Conservation (phyloP, 2,329 filamentous ascomycete species). For the Sordariomycetes sp. region DNA sequence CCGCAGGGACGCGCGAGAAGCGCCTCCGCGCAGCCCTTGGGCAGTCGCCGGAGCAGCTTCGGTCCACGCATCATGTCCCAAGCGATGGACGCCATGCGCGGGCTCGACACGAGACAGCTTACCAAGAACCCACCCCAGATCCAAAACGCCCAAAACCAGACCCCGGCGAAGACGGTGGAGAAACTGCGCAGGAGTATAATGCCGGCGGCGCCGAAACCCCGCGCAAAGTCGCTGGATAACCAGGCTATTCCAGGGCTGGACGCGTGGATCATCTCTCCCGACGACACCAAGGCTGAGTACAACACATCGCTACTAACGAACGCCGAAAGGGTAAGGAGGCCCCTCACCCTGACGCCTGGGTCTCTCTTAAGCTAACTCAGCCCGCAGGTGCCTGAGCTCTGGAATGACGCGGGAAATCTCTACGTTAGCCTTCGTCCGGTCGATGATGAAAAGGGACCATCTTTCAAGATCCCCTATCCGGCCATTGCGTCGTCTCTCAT, state of each 20-base stretch:
- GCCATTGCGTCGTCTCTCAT: constrained; percentile 39
- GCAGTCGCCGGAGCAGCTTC: not conserved
- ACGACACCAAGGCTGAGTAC: constrained; percentile 40
- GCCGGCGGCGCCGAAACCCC: constrained; percentile 29
- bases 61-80: not conserved
- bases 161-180: not conserved
- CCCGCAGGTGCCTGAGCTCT: constrained; percentile 47
- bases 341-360: not conserved
- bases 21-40: constrained; percentile 31
- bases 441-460: constrained; percentile 34
- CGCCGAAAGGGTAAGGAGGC: constrained; percentile 37
- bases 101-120: not conserved
- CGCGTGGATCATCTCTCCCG: constrained; percentile 40
- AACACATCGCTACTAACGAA: constrained; percentile 36
- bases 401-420: constrained; percentile 47
- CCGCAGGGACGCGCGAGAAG: constrained; percentile 21
- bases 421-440: constrained; percentile 43
- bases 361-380: not conserved
- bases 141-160: not conserved
- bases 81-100: not conserved
- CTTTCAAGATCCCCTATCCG: constrained; percentile 45
- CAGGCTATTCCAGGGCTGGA: constrained; percentile 10
- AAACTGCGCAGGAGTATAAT: constrained; percentile 38
- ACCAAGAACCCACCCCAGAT: not conserved
- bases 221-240: constrained; percentile 31